Conservation (phyloP, 78 protist genomes). For the Trichosphaerium sp. region DNA sequence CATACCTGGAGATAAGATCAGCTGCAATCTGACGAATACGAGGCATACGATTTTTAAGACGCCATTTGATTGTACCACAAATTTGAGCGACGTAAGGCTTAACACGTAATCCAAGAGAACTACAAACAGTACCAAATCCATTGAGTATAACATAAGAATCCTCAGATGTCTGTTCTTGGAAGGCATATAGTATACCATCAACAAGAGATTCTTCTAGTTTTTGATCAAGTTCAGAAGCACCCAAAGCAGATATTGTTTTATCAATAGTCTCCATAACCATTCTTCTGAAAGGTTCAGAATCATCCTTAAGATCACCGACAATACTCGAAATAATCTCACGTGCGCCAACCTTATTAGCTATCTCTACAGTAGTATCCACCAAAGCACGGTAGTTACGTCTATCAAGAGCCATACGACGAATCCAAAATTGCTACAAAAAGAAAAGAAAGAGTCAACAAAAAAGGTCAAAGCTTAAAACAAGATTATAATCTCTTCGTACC, state of each 20-base stretch:
- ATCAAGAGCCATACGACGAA: slow-evolving; percentile 84
- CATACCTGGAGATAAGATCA: slow-evolving; percentile 85
- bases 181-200: slow-evolving; percentile 89
- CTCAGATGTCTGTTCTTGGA: slow-evolving; percentile 82
- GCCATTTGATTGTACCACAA: slow-evolving; percentile 80
- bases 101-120: slow-evolving; percentile 79
- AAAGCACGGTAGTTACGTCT: slow-evolving; percentile 64
- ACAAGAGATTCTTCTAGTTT: slow-evolving; percentile 81
- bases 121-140: slow-evolving; percentile 84
- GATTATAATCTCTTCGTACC: not conserved
- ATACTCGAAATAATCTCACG: slow-evolving; percentile 65
- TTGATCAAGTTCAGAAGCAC: slow-evolving; percentile 81
- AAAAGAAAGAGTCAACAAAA: not conserved
- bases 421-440: slow-evolving; percentile 89
- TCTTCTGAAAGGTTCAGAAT: slow-evolving; percentile 79
- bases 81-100: slow-evolving; percentile 86
- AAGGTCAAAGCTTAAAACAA: not conserved
- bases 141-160: slow-evolving; percentile 67
- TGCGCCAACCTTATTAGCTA: slow-evolving; percentile 92
- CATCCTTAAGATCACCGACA: slow-evolving; percentile 90
- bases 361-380: slow-evolving; percentile 94
- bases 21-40: slow-evolving; percentile 86
- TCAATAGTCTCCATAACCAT: slow-evolving; percentile 87
- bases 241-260: slow-evolving; percentile 63
- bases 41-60: slow-evolving; percentile 76